These are phyloP conservation scores for Hortiboletus flavorubellus DNA, from an alignment of 768 basidiomycete genomes.

Conservation along the genomic window DNA sequence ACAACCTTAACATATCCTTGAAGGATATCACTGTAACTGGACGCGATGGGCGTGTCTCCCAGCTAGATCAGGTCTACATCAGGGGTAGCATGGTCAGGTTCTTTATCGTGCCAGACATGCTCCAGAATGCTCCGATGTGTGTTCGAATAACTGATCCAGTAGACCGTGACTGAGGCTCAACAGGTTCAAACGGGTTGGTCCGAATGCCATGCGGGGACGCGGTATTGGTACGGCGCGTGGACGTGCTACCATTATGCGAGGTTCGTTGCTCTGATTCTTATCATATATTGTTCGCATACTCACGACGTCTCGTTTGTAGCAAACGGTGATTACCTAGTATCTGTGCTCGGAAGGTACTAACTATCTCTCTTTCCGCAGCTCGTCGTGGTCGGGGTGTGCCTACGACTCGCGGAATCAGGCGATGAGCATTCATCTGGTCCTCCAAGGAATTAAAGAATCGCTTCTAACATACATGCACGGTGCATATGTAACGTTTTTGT, in stretches of 20 bases:
- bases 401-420: slow-evolving; percentile 73
- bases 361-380: slow-evolving; percentile 42
- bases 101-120: slow-evolving; percentile 99
- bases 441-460: background rate
- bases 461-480: slow-evolving; percentile 9
- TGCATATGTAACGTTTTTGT: slow-evolving; percentile 17
- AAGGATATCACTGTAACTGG: slow-evolving; percentile 97
- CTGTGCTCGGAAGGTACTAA: slow-evolving; percentile 13
- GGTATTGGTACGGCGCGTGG: slow-evolving; percentile 99
- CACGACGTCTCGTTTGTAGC: slow-evolving; percentile 44
- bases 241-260: slow-evolving; percentile 97
- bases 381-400: slow-evolving; percentile 86
- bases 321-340: slow-evolving; percentile 54
- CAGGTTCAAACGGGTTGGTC: slow-evolving; percentile 99
- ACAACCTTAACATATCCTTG: slow-evolving; percentile 94
- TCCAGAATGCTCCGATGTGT: slow-evolving; percentile 98
- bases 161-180: slow-evolving; percentile 7
- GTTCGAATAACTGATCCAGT: slow-evolving; percentile 29
- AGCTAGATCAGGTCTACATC: slow-evolving; percentile 98
- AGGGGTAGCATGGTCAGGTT: slow-evolving; percentile 97
- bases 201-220: slow-evolving; percentile 96
- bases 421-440: slow-evolving; percentile 41
- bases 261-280: slow-evolving; percentile 44
- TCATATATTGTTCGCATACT: slow-evolving; percentile 9
- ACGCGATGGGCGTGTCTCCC: slow-evolving; percentile 96